Base-by-base conservation (phyloP, 2,329 filamentous ascomycete genomes). In the Pseudogymnoascus sp. region DNA sequence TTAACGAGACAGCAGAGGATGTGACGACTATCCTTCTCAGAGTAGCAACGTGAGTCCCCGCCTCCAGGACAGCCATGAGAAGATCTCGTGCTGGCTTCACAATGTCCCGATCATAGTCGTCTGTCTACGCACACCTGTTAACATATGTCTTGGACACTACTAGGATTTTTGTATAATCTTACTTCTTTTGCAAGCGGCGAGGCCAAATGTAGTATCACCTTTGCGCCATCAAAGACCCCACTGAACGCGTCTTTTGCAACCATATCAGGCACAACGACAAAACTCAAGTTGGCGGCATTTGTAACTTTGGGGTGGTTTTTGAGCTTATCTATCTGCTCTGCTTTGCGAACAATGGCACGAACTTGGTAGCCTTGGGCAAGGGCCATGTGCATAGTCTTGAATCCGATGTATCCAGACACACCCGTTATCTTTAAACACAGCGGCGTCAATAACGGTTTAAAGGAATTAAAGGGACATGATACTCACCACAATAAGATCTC, bases 361-460 rank as follows among this genome's bases (percentile, higher is more conserved):
- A 59, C 58, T 36, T 59, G 33, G 33, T 59, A 59, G 8, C 58
- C 58, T 40, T 29, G 33, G 18, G 33, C 58, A 36, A 59, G 37
- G 15, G 58, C 58, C 37, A 59, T 59, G n/a, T 55, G 12, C 45
- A 55, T 55, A n/a, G 45, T 55, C 27, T 55, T 55, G 27, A 67
- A 67, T 7, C 68, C 67, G 9, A 69, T 62, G 55, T 64, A 64
- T 8, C 68, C 67, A 5, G 68, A 64, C 6, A 60, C 66, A 15
- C 68, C 68, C 1, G 67, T 69, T n/a, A 69, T 65, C 45, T 62
- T 36, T 62, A 60, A 12, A 12, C 13, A 18, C 27, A 33, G 2
- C 5, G n/a, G 8, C 5, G 27, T 55, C 27, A 55, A 18, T 10
- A 9, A 15, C n/a, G 3, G 8, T 6, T 10, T 7, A 1, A n/a